A percentile compares a stretch with the other conserved stretches of the same genome.
phyloP scores from a whole-genome alignment of 768 basidiomycete genomes.

The Astraeus odoratus region DNA sequence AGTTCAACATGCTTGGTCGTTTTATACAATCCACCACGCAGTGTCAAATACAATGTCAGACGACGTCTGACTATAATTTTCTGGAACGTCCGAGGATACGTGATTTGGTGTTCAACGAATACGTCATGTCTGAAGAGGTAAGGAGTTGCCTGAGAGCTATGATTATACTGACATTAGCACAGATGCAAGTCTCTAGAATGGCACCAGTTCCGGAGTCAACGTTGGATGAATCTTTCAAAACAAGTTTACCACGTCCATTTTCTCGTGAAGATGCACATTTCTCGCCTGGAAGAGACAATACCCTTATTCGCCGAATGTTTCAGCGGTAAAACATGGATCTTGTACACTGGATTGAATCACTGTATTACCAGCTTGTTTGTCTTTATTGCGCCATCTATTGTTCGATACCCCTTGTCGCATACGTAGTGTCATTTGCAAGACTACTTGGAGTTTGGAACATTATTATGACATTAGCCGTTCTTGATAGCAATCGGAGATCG shows the following conservation, averaged over 20 bases:
- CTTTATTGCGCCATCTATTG: constrained; percentile 22
- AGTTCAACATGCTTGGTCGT: constrained; percentile 87
- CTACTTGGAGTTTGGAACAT: neutral
- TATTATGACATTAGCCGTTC: too few relatives aligned
- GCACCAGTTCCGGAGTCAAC: constrained; percentile 40
- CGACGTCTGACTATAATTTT: constrained; percentile 54
- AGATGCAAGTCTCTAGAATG: constrained; percentile 67
- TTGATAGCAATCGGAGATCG: too few relatives aligned
- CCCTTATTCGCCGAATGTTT: constrained; percentile 46
- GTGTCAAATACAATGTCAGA: constrained; percentile 70
- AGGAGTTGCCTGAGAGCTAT: constrained; percentile 9
- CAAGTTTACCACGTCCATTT: constrained; percentile 25
- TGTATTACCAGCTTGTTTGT: constrained; percentile 23
- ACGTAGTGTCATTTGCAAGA: constrained; percentile 16
- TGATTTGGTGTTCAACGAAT: constrained; percentile 47
- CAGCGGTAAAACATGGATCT: constrained; percentile 28
- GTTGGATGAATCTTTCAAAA: constrained; percentile 35
- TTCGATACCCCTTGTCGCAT: constrained; percentile 32
- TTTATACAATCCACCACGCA: constrained; percentile 73
- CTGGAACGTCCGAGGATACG: constrained; percentile 47
- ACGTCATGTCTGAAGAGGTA: constrained; percentile 69
- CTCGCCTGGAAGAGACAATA: constrained; percentile 33
- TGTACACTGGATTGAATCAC: constrained; percentile 16
- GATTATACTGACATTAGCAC: constrained; percentile 5
- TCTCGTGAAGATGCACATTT: constrained; percentile 27